A percentile compares a stretch with the other conserved stretches of the same genome.
Conservation (phyloP, 164 flowering plant genomes). For the Vitis riparia region DNA sequence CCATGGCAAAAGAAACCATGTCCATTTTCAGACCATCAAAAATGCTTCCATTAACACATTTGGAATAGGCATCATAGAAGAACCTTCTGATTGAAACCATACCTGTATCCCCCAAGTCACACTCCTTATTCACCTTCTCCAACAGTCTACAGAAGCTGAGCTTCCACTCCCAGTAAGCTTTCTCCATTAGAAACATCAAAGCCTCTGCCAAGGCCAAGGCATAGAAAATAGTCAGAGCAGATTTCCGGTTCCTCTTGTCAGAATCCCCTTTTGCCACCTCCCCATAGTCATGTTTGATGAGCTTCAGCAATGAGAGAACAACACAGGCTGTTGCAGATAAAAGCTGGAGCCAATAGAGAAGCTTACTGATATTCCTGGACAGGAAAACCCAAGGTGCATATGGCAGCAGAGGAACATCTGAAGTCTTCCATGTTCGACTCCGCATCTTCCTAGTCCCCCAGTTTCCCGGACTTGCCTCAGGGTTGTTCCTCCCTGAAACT, state of each 20-base stretch:
- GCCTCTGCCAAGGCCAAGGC: conserved; percentile 86
- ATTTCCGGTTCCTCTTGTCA: conserved; percentile 65
- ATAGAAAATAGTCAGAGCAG: conserved; percentile 83
- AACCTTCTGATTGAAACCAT: conserved; percentile 66
- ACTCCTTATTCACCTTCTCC: conserved; percentile 64
- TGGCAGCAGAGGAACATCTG: conserved; percentile 90
- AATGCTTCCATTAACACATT: conserved; percentile 78
- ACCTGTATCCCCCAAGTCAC: conserved; percentile 60
- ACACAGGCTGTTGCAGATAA: conserved; percentile 78
- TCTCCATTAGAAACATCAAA: conserved; percentile 73
- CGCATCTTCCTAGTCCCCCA: conserved; percentile 21
- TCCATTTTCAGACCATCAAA: conserved; percentile 96
- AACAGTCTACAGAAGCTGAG: conserved; percentile 51
- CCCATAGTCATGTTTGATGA: conserved; percentile 63
- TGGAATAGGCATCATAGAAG: conserved; percentile 91
- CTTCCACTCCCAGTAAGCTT: conserved; percentile 87
- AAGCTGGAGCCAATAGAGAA: conserved; percentile 91
- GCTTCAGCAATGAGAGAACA: conserved; percentile 65
- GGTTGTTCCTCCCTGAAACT: conserved; percentile 8
- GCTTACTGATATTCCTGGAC: conserved; percentile 65
- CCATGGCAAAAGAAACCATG: conserved; percentile 76
- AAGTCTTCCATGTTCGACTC: conserved; percentile 60
- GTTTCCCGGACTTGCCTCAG: conserved; percentile 6
- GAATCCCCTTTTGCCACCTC: conserved; percentile 60
- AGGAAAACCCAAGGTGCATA: conserved; percentile 71